Evolutionary conservation across 345 rosid species (phyloP).

Genomic region (Nasturtium officinale): DNA sequence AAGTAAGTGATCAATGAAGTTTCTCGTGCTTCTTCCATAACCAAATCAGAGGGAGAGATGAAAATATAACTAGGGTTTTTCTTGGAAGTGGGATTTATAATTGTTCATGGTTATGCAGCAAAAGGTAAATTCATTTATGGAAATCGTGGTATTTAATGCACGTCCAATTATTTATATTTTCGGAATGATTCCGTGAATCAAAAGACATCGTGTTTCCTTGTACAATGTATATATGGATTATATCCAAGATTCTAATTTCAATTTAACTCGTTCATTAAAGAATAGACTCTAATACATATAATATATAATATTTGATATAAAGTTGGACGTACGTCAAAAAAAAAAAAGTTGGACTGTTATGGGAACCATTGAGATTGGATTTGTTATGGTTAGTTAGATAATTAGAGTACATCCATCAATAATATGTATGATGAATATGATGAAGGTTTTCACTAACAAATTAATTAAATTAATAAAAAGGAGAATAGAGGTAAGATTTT

Average conservation of each 20-base stretch:
- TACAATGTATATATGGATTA: no score
- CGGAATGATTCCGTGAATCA: conserved; percentile 27
- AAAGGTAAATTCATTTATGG: neutral
- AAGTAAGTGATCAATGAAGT: conserved; percentile 21
- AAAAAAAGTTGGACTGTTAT: no score
- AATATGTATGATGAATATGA: no score
- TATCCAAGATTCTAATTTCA: conserved; percentile 14
- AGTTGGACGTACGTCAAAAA: no score
- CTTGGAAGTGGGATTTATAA: conserved; percentile 10
- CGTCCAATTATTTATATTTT: neutral
- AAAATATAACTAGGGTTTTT: conserved; percentile 22
- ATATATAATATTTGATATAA: no score
- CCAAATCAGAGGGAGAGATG: conserved; percentile 1
- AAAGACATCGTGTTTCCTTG: conserved; percentile 6
- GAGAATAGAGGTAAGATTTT: no score
- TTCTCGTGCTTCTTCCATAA: conserved; percentile 38
- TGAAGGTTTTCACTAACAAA: no score
- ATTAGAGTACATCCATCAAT: no score
- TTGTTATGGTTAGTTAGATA: no score
- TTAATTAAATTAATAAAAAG: no score
- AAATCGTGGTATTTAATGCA: conserved; percentile 18
- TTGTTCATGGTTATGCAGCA: neutral
- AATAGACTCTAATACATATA: no score
- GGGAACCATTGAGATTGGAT: neutral
- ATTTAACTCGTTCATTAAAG: no score